These are phyloP conservation scores for Leptographium wingfieldii DNA, from an alignment of 2,329 filamentous ascomycete species.

Conservation along the genomic window DNA sequence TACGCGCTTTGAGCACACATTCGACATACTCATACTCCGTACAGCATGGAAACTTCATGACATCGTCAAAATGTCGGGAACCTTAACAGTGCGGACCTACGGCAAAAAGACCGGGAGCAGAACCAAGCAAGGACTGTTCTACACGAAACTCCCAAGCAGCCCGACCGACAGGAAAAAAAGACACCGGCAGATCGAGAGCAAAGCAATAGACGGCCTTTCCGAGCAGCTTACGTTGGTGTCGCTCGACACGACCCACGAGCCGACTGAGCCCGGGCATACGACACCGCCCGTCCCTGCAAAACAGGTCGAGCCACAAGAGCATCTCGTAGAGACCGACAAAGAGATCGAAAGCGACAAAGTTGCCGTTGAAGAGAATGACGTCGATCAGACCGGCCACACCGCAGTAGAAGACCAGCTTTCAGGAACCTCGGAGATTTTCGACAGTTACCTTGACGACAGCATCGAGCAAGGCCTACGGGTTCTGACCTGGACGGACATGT, in stretches of 20 bases:
- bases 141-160: conserved; percentile 38
- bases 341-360: background rate
- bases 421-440: conserved; percentile 5
- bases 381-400: background rate
- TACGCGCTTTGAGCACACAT: background rate
- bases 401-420: background rate
- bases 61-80: conserved; percentile 29
- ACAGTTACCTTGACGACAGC: conserved; percentile 7
- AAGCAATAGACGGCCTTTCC: conserved; percentile 10
- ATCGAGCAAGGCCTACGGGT: conserved; percentile 23
- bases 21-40: background rate
- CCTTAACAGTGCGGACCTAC: conserved; percentile 32
- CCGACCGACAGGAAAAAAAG: conserved; percentile 24
- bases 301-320: background rate
- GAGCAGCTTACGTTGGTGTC: conserved; percentile 11
- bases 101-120: conserved; percentile 33
- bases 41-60: conserved; percentile 5
- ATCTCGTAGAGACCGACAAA: background rate
- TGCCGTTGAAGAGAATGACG: background rate
- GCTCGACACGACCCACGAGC: conserved; percentile 5
- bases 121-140: conserved; percentile 28
- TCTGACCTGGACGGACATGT: conserved; percentile 45
- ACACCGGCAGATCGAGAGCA: conserved; percentile 8
- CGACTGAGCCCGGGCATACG: background rate
- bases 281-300: background rate